Evolutionary conservation across 306 rosid genomes (phyloP), one percentile per base, ranked within the genome.

Genomic region (Quercus berberidifolia): DNA sequence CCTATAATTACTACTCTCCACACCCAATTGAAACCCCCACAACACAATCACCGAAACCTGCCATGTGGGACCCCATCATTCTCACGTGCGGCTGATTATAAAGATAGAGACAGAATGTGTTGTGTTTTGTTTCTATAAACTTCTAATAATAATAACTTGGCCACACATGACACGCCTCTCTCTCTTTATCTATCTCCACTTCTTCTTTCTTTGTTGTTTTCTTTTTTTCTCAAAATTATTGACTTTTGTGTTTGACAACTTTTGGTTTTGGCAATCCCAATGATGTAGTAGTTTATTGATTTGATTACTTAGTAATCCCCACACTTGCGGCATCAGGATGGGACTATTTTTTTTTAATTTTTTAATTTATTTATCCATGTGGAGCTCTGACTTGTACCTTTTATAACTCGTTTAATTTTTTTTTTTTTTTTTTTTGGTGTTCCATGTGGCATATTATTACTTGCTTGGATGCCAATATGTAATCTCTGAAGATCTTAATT

Each of bases 51-150:
- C 33, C 31, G 52, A 23, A 12, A 60, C 55, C 67, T 20, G 58
- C 81, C 81, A 35, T 6, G 71, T 67, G 52, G 78, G 83, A 35
- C 84, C 80, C 92, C 84, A 82, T 75, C 71, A 10, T 77, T 91
- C 93, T 87, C 94, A 89, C 94, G 97, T 91, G 96, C 81, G 88
- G 52, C 78, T 35, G 64, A 58, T 31, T 78, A 51, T 38, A 52
- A 62, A 62, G 74, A 59, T 74, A 72, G 74, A 76, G 71, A 15
- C 54, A 71, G 87, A 86, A 79, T 84, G 89, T 86, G 92, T 83
- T 79, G 9, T 76, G 15, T 65, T 51, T 65, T 54, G 75, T 74
- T 68, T 68, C 70, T 80, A 81, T 52, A 35, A 38, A 41, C 46
- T 41, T 41, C 46, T 41, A 0, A 1, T 41, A 41, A 41, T 41